Evolutionary conservation across 805 yeast species (phyloP).

Genomic region (Yueomyces sinensis): DNA sequence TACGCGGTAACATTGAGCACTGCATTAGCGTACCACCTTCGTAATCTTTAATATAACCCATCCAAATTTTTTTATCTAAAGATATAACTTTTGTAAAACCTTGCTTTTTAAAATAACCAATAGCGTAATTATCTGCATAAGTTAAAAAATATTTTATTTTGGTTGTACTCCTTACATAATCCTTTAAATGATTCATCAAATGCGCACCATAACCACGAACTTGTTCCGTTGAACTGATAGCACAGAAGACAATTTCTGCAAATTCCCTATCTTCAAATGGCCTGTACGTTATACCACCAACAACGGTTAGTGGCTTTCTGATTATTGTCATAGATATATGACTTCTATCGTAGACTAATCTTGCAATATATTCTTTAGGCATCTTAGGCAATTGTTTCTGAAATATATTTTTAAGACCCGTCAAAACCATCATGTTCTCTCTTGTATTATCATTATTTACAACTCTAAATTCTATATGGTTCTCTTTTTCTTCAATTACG

Average conservation of each 20-base stretch:
- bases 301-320: conserved; percentile 84
- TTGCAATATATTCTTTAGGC: conserved; percentile 94
- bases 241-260: conserved; percentile 98
- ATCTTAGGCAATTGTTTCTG: conserved; percentile 96
- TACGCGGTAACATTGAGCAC: conserved; percentile 81
- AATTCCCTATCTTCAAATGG: conserved; percentile 85
- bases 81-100: conserved; percentile 95
- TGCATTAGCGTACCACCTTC: conserved; percentile 99
- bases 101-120: conserved; percentile 95
- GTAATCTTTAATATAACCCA: conserved; percentile 97
- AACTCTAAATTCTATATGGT: conserved; percentile 87
- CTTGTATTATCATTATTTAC: conserved; percentile 87
- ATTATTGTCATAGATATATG: conserved; percentile 96
- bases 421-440: conserved; percentile 81
- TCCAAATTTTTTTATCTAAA: conserved; percentile 77
- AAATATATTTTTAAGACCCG: conserved; percentile 91
- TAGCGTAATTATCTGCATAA: conserved; percentile 97
- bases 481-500: conserved; percentile 85
- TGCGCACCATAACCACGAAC: conserved; percentile 99
- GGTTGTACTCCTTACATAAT: conserved; percentile 81
- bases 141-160: conserved; percentile 79
- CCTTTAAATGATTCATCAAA: conserved; percentile 93
- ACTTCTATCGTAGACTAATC: conserved; percentile 86
- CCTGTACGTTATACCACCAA: conserved; percentile 93
- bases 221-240: conserved; percentile 93